Evolutionary conservation across 441 rosid species (phyloP).

Genomic region (Populus hybrid): DNA sequence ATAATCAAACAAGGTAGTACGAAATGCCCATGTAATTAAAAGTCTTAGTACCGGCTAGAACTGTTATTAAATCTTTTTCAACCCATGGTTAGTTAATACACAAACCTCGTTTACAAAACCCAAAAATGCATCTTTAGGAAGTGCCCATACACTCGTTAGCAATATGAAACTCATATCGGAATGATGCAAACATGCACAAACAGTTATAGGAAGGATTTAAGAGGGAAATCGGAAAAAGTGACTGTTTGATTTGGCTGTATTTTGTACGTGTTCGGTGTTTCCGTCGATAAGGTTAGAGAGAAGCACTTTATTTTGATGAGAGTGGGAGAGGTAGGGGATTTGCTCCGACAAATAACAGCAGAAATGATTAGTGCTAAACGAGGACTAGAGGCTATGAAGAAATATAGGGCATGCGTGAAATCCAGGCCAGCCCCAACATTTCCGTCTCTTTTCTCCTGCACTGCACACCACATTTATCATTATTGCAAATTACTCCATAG

Average conservation of each 20-base stretch:
- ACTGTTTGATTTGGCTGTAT: conserved; percentile 21
- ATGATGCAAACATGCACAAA: background rate
- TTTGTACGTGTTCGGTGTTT: background rate
- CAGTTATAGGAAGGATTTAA: conserved; percentile 8
- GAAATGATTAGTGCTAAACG: conserved; percentile 24
- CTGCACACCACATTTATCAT: conserved; percentile 13
- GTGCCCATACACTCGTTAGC: too few relatives aligned
- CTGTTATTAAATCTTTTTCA: too few relatives aligned
- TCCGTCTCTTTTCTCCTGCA: conserved; percentile 9
- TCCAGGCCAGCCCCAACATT: conserved; percentile 24
- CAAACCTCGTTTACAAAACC: too few relatives aligned
- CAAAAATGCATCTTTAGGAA: too few relatives aligned
- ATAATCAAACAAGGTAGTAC: too few relatives aligned
- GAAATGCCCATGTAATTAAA: too few relatives aligned
- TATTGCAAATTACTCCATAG: conserved; percentile 8
- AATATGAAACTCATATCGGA: too few relatives aligned
- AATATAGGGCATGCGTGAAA: conserved; percentile 40
- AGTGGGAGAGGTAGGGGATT: background rate
- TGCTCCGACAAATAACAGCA: conserved; percentile 20
- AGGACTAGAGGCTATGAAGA: conserved; percentile 7
- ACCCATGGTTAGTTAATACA: too few relatives aligned
- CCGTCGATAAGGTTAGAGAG: background rate
- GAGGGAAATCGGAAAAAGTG: conserved; percentile 25
- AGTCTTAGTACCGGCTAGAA: too few relatives aligned
- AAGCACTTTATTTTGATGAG: background rate